Base-by-base conservation (phyloP, 2,329 filamentous ascomycete species). In the Ophiocordyceps sinensis region DNA sequence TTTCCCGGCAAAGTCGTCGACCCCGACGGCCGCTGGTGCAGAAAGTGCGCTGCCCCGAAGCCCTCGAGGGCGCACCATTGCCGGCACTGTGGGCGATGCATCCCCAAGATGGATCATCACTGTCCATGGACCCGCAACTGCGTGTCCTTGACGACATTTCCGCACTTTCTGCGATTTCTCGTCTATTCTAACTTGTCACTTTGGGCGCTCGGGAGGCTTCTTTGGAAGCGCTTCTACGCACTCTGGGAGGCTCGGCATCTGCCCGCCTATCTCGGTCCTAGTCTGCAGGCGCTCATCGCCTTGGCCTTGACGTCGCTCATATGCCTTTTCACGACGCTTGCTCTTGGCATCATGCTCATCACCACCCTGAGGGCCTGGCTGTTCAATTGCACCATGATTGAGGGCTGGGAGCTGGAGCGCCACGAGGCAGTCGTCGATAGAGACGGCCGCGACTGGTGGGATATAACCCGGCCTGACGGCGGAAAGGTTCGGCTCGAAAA, bases 121-220 rank as follows among this genome's bases (percentile, higher is more conserved):
- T 91, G 85, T 55, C 83, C 85, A 3, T 91, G 85, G 85, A 89
- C 83, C 4, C 67, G 64, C 45, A 89, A 88, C 61, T 93, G 85
- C 64, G 82, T 91, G 41, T 87, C 82, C 12, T 74, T 87, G 58
- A 79, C 78, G 45, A 88, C 82, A 1, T 84, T 87, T 52, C 85
- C 85, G 8, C 80, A 89, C 62, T 91, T 91, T 60, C 48, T 87
- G 37, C 82, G 85, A 51, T 89, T 91, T 63, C 67, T 91, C 36
- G 56, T 77, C 47, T 88, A 77, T 56, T 70, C 82, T 23, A 81
- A 82, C 52, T 44, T 71, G 13, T 67, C 80, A 2, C 76, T 85
- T 49, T 78, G 78, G 62, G 58, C 61, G 41, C 69, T 89, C 6
- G 64, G 68, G 41, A 67, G 65, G 49, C 70, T 83, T 36, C 62